Conservation (phyloP, 2,329 filamentous ascomycete species). For the Neofusicoccum cordaticola region DNA sequence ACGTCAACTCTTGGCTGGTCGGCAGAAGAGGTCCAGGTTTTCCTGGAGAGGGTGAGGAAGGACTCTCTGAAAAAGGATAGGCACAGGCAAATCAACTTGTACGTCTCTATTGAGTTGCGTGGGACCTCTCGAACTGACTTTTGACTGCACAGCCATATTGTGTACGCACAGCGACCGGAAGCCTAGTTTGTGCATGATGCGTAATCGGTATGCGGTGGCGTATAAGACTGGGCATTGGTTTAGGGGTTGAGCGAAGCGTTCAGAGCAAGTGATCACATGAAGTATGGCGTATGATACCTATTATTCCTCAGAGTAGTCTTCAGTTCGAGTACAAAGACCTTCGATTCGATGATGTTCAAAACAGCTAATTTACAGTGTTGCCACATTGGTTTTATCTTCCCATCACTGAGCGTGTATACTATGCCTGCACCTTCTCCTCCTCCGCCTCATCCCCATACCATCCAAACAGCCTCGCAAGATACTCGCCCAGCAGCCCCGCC, state of each 20-base stretch:
- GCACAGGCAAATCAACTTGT: slow-evolving; percentile 7
- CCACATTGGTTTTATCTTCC: not conserved
- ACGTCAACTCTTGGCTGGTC: slow-evolving; percentile 43
- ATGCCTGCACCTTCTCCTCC: not conserved
- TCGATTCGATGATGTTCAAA: not conserved
- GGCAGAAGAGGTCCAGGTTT: slow-evolving; percentile 42
- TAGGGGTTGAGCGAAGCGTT: not conserved
- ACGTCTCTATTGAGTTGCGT: not conserved
- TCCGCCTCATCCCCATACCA: slow-evolving; percentile 11
- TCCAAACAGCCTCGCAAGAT: slow-evolving; percentile 30
- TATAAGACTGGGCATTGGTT: not conserved
- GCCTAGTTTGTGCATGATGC: not conserved
- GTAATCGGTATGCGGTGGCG: not conserved
- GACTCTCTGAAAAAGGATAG: slow-evolving; percentile 23
- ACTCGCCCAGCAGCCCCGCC: slow-evolving; percentile 55
- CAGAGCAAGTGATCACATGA: not conserved
- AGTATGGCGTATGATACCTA: not conserved
- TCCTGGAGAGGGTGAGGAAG: slow-evolving; percentile 26
- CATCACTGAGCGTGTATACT: not conserved
- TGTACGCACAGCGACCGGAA: not conserved
- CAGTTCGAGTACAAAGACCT: no score
- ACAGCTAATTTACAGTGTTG: not conserved
- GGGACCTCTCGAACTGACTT: not conserved
- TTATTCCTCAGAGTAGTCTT: no score
- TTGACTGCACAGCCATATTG: not conserved